Evolutionary conservation across 192 early-diverging fungal genomes (phyloP).

Genomic region (Kappamyces sp.): DNA sequence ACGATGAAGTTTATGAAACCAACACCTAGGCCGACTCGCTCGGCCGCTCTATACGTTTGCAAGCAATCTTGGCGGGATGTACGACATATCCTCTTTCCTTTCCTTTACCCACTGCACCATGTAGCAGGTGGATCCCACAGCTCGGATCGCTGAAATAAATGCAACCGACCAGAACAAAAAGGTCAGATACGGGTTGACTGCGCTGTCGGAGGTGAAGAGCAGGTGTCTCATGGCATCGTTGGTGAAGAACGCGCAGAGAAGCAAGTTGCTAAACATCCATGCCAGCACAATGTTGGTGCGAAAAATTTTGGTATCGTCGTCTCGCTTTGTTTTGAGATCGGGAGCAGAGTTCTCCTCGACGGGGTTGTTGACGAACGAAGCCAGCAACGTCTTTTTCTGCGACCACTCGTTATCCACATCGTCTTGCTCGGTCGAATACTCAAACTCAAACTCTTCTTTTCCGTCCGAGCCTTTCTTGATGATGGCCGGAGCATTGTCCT

Average conservation of each 20-base stretch:
- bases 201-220: neutral
- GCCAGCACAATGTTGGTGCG: conserved; percentile 32
- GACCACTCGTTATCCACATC: conserved; percentile 19
- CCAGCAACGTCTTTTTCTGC: conserved; percentile 17
- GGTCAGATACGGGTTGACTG: conserved; percentile 66
- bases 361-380: conserved; percentile 10
- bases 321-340: conserved; percentile 61
- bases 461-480: conserved; percentile 15
- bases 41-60: too few species aligned
- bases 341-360: conserved; percentile 16
- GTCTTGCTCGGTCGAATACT: conserved; percentile 17
- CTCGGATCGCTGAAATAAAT: conserved; percentile 61
- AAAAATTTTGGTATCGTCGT: conserved; percentile 71
- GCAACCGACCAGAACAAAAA: conserved; percentile 89
- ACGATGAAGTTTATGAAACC: too few species aligned
- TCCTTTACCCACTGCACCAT: conserved; percentile 23
- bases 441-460: conserved; percentile 22
- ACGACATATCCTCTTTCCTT: too few species aligned
- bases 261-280: conserved; percentile 73
- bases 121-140: conserved; percentile 65
- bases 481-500: conserved; percentile 17
- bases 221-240: conserved; percentile 29
- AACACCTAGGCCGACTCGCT: too few species aligned
- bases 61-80: too few species aligned
- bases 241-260: conserved; percentile 65